phyloP scores from a whole-genome alignment of 495 filamentous ascomycete genomes.

The Poronia punctata region DNA sequence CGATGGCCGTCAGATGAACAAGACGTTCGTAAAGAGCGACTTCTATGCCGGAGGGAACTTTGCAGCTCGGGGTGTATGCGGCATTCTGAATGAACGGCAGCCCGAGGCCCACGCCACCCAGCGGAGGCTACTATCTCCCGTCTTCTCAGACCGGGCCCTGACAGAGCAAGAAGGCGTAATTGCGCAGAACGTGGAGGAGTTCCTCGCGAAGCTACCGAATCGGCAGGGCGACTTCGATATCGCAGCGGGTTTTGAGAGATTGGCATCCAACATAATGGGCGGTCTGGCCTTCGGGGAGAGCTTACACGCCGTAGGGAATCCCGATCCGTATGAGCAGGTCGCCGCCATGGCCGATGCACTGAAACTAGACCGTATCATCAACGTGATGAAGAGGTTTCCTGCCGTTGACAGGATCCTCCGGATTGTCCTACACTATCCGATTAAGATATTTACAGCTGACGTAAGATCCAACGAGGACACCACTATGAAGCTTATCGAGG shows the following conservation, averaged over 20 bases:
- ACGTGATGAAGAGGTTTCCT: slow-evolving; percentile 10
- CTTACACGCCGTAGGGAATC: slow-evolving; percentile 26
- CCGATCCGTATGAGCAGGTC: slow-evolving; percentile 11
- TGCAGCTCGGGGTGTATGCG: slow-evolving; percentile 3
- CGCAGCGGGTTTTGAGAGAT: slow-evolving; percentile 18
- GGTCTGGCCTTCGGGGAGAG: slow-evolving; percentile 29
- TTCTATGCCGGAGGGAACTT: slow-evolving; percentile 20
- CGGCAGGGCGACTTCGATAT: slow-evolving; percentile 14
- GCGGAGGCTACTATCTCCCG: slow-evolving; percentile 40
- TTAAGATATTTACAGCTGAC: slow-evolving; percentile 4
- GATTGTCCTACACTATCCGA: slow-evolving; percentile 8
- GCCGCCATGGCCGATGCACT: slow-evolving; percentile 23
- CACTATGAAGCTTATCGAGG: slow-evolving; percentile 8
- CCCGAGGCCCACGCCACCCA: slow-evolving; percentile 35
- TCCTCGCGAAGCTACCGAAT: slow-evolving; percentile 32
- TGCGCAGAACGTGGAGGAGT: slow-evolving; percentile 33
- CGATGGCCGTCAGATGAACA: slow-evolving; percentile 22
- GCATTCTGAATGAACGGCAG: slow-evolving; percentile 31
- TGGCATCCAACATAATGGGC: slow-evolving; percentile 27
- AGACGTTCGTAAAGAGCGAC: slow-evolving; percentile 30
- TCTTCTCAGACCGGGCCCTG: slow-evolving; percentile 44
- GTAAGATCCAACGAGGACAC: slow-evolving; percentile 3
- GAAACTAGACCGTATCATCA: slow-evolving; percentile 18
- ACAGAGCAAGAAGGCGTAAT: slow-evolving; percentile 43
- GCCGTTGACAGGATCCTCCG: slow-evolving; percentile 2